Conservation (phyloP, 768 basidiomycete genomes). For the Coprinopsis cinerea region DNA sequence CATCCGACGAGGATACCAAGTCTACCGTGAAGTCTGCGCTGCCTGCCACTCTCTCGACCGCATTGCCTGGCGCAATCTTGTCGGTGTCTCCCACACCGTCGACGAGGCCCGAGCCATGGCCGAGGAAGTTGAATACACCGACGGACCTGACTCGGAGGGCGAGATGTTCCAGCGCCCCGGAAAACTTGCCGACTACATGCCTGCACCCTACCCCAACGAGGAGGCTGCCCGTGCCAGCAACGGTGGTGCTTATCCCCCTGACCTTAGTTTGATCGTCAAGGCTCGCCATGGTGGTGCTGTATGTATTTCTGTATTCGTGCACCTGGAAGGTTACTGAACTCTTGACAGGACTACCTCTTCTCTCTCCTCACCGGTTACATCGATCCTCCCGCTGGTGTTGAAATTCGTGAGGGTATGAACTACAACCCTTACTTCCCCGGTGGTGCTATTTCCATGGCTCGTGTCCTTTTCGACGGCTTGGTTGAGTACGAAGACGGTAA, state of each 20-base stretch:
- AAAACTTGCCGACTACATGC: conserved; percentile 97
- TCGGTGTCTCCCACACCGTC: conserved; percentile 94
- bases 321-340: background rate
- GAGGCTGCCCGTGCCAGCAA: conserved; percentile 95
- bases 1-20: conserved; percentile 93
- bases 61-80: conserved; percentile 99
- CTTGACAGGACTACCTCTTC: conserved; percentile 86
- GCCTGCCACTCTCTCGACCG: conserved; percentile 99
- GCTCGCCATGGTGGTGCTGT: conserved; percentile 96
- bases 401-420: conserved; percentile 96
- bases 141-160: conserved; percentile 90
- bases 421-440: conserved; percentile 99
- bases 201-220: conserved; percentile 92
- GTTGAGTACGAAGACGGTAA: conserved; percentile 95
- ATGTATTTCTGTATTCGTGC: conserved; percentile 28
- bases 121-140: conserved; percentile 94
- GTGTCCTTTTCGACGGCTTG: conserved; percentile 90
- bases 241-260: conserved; percentile 92
- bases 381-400: conserved; percentile 92
- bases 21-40: conserved; percentile 98
- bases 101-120: conserved; percentile 89
- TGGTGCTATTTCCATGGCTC: conserved; percentile 97
- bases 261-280: conserved; percentile 95
- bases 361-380: conserved; percentile 95
- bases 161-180: conserved; percentile 99